Base-by-base conservation (phyloP, 202 grass and related monocot genomes). In the Dendrocalamus latiflorus region DNA sequence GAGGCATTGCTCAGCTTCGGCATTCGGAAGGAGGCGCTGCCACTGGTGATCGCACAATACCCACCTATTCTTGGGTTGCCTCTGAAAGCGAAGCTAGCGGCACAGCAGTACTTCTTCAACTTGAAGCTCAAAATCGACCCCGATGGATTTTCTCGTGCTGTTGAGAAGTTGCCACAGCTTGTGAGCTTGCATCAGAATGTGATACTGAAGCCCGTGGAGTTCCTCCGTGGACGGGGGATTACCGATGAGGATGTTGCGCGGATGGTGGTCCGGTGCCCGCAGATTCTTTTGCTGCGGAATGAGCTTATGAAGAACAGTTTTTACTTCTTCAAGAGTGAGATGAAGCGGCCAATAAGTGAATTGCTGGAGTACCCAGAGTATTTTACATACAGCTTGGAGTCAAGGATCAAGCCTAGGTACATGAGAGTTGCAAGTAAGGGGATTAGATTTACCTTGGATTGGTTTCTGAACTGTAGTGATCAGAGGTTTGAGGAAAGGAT, bases 381-480 rank as follows among this genome's bases (percentile, higher is more conserved):
- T 81, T 98, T 98, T 55, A 98, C 90, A 4, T 98, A 98, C 71
- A 95, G 92, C 76, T 82, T 98, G 85, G 95, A 98, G 56, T 94
- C 95, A 5, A 91, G 95, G 83, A 95, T 98, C 38, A 98, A 98
- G 80, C 95, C 86, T 20, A 93, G 92, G 73, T 93, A 93, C 84
- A 89, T 81, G 60, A 91, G 76, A 76, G 55, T 98, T 26, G 81
- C 67, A 15, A 84, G 61, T 43, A 94, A 91, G 55, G 90, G 90
- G 26, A 88, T 94, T 22, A 87, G 81, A 47, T 98, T 92, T 80
- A 94, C 63, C 50, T 81, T 98, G 56, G 90, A 98, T 86, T 98
- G 95, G 95, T 91, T 98, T 57, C 77, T 98, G 68, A 98, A 98
- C 72, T 98, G 95, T 76, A 98, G 92, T 13, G 95, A 98, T 81